Evolutionary conservation across 495 filamentous ascomycete species (phyloP), one percentile per base, ranked within the genome.

Genomic region (Xylaria curta): DNA sequence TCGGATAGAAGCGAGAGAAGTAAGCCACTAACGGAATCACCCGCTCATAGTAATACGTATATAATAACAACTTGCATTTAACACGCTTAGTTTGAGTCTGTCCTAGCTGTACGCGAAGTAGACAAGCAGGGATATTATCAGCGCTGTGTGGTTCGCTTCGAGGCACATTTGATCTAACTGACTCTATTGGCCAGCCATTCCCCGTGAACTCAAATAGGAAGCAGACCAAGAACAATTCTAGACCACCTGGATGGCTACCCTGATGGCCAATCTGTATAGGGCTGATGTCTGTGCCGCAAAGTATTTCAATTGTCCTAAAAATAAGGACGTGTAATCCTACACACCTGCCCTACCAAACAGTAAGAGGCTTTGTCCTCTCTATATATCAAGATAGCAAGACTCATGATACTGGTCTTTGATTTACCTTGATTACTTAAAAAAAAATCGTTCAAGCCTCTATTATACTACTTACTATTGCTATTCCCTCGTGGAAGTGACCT

Each of bases 91-190:
- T 1, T 28, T 12, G 12, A 31, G 28, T 60, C 21, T 15, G 33
- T 60, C 28, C n/a, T 36, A 60, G 38, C 19, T 21, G 8, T 9
- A n/a, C n/a, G 13, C 21, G 10, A 4, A 38, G 17, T 26, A 62
- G 19, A 13, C 8, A n/a, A 15, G 36, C 59, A 42, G 24, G 61
- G 36, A n/a, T 24, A n/a, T 4, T 46, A 42, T 63, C 38, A 61
- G 58, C 59, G 26, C 26, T 42, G 60, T 63, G 26, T 63, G 60
- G 60, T 44, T 63, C 60, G 60, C 60, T 44, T 63, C 38, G 38
- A 26, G 28, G 60, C 19, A 15, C 21, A 28, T 53, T 47, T 38
- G 46, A 53, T 66, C 42, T 56, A 12, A 12, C 33, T 56, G 65
- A 56, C 10, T 17, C 31, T 1, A 67, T 67, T 67, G 65, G 65